These are phyloP conservation scores for Cucurbita maxima DNA, from an alignment of 306 rosid genomes.

Conservation along the genomic window DNA sequence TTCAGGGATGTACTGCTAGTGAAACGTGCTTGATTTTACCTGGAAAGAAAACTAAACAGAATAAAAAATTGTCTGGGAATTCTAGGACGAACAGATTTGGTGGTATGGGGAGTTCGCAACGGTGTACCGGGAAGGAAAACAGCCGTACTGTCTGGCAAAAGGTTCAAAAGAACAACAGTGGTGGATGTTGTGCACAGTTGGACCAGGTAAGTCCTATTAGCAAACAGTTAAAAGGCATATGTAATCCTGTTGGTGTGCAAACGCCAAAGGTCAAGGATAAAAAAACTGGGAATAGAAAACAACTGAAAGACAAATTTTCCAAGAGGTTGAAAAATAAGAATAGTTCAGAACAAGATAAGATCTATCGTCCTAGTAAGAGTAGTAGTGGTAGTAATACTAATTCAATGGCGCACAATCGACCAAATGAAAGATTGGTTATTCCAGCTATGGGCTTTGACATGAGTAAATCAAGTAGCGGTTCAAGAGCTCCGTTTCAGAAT, in stretches of 20 bases:
- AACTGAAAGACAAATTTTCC: slow-evolving; percentile 22
- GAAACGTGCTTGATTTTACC: slow-evolving; percentile 9
- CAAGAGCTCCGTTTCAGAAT: slow-evolving; percentile 22
- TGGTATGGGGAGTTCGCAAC: slow-evolving; percentile 20
- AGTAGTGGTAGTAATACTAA: slow-evolving; percentile 19
- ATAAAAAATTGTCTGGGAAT: slow-evolving; percentile 22
- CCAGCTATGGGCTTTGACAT: slow-evolving; percentile 23
- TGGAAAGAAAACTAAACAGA: slow-evolving; percentile 40
- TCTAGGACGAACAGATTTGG: slow-evolving; percentile 32
- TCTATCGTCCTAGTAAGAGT: slow-evolving; percentile 31
- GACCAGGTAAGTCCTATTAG: slow-evolving; percentile 28
- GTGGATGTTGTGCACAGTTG: slow-evolving; percentile 24
- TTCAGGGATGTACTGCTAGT: slow-evolving; percentile 19
- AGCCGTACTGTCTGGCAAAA: slow-evolving; percentile 69
- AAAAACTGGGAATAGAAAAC: slow-evolving; percentile 19
- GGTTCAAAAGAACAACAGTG: slow-evolving; percentile 44
- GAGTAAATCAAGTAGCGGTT: slow-evolving; percentile 11
- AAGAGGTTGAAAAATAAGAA: slow-evolving; percentile 37
- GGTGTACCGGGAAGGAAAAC: slow-evolving; percentile 49
- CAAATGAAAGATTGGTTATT: slow-evolving; percentile 17
- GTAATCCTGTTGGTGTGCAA: slow-evolving; percentile 15
- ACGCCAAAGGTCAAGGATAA: slow-evolving; percentile 17
- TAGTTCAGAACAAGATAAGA: slow-evolving; percentile 27
- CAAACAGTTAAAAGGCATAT: slow-evolving; percentile 17
- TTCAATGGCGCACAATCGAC: slow-evolving; percentile 19